Evolutionary conservation across 106 monocot genomes (phyloP).

Genomic region (Posidonia australis): DNA sequence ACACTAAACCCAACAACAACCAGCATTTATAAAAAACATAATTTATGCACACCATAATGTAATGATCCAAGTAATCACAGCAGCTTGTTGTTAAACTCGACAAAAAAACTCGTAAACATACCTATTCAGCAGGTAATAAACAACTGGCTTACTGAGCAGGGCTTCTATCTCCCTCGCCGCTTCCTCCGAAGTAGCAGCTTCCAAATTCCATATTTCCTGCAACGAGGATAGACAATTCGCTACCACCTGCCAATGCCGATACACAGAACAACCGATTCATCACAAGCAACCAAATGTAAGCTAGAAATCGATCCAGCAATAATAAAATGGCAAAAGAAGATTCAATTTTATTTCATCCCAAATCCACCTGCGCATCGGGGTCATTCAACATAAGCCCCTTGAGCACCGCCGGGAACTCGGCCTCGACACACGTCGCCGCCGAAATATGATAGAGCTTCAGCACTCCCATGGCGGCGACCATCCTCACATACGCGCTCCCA

Average conservation of each 20-base stretch:
- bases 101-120: conserved; percentile 8
- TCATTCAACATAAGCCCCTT: conserved; percentile 75
- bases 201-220: conserved; percentile 90
- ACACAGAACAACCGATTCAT: background rate
- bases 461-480: conserved; percentile 65
- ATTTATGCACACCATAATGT: background rate
- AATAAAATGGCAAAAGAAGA: background rate
- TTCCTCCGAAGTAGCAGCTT: conserved; percentile 51
- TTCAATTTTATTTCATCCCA: background rate
- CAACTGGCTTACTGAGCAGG: conserved; percentile 61
- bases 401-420: conserved; percentile 60
- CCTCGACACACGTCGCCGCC: conserved; percentile 56
- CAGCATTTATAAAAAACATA: background rate
- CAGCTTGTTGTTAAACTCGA: background rate
- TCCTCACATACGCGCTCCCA: conserved; percentile 71
- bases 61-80: background rate
- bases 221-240: conserved; percentile 78
- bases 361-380: conserved; percentile 76
- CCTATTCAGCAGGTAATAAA: conserved; percentile 81
- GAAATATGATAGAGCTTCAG: conserved; percentile 85
- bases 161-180: conserved; percentile 77
- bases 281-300: background rate
- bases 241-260: conserved; percentile 53
- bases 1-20: too few relatives aligned
- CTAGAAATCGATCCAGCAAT: background rate